These are phyloP conservation scores for Mucor saturninus DNA, from an alignment of 371 early-diverging fungal species.

Conservation along the genomic window DNA sequence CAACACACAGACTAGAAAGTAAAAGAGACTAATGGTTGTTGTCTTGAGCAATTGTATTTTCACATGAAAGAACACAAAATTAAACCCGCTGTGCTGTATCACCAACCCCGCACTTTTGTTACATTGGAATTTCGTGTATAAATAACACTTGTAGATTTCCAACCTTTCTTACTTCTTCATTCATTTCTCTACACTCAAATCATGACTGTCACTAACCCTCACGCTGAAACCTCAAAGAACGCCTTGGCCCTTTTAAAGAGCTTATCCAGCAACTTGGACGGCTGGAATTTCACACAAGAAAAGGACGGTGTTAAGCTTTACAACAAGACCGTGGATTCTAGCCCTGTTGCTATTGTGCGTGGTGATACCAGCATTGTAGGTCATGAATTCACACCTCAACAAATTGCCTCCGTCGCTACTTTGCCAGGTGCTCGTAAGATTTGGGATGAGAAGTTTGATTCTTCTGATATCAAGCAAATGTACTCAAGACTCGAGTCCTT, in stretches of 20 bases:
- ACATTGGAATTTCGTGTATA: neutral
- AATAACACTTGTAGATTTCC: neutral
- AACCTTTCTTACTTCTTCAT: neutral
- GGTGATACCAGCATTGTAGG: constrained; percentile 30
- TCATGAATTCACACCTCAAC: constrained; percentile 27
- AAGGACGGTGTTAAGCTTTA: constrained; percentile 36
- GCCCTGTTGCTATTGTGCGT: constrained; percentile 31
- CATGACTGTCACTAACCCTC: constrained; percentile 29
- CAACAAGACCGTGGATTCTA: constrained; percentile 23
- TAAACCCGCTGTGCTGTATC: neutral
- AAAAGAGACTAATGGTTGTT: neutral
- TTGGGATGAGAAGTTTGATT: constrained; percentile 55
- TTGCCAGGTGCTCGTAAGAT: constrained; percentile 36
- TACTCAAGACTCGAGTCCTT: constrained; percentile 37
- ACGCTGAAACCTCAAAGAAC: constrained; percentile 21
- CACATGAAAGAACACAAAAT: neutral
- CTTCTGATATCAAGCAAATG: constrained; percentile 44
- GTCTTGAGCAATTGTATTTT: neutral
- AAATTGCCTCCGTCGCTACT: constrained; percentile 33
- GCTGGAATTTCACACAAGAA: constrained; percentile 33
- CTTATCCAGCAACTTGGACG: constrained; percentile 25
- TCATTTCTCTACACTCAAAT: constrained; percentile 3
- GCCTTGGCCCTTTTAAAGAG: constrained; percentile 31
- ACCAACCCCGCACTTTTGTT: neutral
- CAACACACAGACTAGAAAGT: no score